These are phyloP conservation scores for Apiospora pterosperma DNA, from an alignment of 2,329 filamentous ascomycete genomes.

Conservation along the genomic window DNA sequence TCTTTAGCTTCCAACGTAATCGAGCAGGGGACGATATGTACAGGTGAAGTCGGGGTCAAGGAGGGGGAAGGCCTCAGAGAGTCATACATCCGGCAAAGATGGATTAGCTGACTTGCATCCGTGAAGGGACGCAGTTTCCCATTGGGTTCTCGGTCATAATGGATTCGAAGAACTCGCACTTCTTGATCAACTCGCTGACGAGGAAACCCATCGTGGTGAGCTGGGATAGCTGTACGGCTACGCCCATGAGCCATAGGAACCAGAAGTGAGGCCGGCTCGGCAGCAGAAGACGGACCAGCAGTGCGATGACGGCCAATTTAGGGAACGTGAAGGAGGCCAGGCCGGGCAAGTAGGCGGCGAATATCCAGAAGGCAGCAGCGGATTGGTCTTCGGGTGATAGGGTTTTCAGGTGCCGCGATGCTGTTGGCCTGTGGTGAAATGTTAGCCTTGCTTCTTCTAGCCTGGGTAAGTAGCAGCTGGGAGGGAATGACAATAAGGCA, in stretches of 20 bases:
- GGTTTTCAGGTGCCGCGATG: neutral
- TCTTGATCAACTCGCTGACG: neutral
- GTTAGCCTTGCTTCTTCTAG: neutral
- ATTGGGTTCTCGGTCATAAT: neutral
- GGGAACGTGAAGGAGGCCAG: neutral
- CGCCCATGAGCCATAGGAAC: neutral
- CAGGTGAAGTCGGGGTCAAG: conserved; percentile 25
- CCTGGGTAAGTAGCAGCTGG: neutral
- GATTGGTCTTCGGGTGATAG: neutral
- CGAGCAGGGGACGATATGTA: neutral
- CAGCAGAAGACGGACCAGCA: neutral
- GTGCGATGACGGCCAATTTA: neutral
- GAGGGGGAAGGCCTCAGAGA: neutral
- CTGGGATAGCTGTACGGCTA: neutral
- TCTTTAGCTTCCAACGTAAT: neutral
- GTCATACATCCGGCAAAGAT: conserved; percentile 29
- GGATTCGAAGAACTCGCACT: neutral
- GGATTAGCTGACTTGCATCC: neutral
- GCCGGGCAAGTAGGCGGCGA: neutral
- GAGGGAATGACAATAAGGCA: neutral
- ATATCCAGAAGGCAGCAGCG: neutral
- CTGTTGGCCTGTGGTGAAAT: neutral
- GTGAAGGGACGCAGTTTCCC: neutral
- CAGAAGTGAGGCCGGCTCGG: conserved; percentile 1
- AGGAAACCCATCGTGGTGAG: neutral